Evolutionary conservation across 306 rosid species (phyloP), one percentile per base, ranked within the genome.

Genomic region (Rosa chinensis): DNA sequence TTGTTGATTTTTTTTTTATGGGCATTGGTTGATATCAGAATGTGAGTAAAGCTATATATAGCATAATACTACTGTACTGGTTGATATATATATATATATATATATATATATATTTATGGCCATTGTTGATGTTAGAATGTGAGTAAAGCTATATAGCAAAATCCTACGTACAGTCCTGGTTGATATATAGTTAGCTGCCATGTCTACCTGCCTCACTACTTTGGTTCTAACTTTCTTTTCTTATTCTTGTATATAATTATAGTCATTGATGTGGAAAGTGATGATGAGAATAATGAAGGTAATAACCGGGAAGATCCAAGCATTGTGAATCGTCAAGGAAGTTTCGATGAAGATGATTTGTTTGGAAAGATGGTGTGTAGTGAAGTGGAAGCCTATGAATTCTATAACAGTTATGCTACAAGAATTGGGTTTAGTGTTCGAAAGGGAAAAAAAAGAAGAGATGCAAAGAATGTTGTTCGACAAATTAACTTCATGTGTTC

Each of bases 31-130:
- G 25, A 0, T 25, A 25, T 25, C 0, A 25, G 0, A 0, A 0
- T 25, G 0, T 25, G 0, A 25, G 0, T 0, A 0, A 0, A 25
- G 0, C 0, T 25, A 0, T 25, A 25, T 25, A 25, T 0, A 0
- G 25, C 0, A 0, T 25, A 25, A n/a, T n/a, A 0, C 25, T 25
- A 25, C 25, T 0, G 25, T 25, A 25, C 25, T 25, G 25, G 25
- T 25, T 25, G 25, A 25, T 25, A 25, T 25, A 25, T 25, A 25
- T 25, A 25, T 25, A 25, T 25, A 25, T 25, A 25, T 25, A 25
- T 25, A 25, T 25, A 25, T 25, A 25, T 25, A 25, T 25, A 25
- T 25, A 25, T 25, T 25, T 25, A 25, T 25, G 25, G 25, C 25
- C 25, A 25, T 25, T 25, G 25, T 25, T 25, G 25, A 25, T 25